Evolutionary conservation across 371 early-diverging fungal genomes (phyloP).

Genomic region (Basidiobolus meristosporus): DNA sequence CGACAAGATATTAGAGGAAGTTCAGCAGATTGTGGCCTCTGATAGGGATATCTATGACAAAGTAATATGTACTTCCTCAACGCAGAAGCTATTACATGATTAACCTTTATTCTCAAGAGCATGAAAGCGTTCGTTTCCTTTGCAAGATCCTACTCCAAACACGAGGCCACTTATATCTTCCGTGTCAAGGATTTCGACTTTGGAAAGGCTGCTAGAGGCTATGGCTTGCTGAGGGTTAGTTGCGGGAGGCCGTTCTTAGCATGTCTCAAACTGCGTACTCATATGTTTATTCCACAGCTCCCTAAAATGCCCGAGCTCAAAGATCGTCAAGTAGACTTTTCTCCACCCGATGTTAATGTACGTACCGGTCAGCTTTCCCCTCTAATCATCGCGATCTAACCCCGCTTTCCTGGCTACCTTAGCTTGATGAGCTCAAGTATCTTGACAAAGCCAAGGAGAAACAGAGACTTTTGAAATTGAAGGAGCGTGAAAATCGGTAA

Average conservation of each 20-base stretch:
- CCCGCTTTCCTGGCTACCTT: too few relatives aligned
- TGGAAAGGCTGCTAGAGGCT: constrained; percentile 45
- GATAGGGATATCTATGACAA: constrained; percentile 60
- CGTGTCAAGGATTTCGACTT: constrained; percentile 66
- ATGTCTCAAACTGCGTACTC: background rate
- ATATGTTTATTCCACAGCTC: constrained; percentile 20
- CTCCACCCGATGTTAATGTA: constrained; percentile 23
- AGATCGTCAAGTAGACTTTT: constrained; percentile 13
- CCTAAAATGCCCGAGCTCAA: constrained; percentile 90
- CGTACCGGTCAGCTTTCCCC: constrained; percentile 7
- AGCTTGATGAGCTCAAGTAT: too few relatives aligned
- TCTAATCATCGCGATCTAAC: too few relatives aligned
- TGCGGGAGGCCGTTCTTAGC: background rate
- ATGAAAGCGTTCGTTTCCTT: constrained; percentile 81
- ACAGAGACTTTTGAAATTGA: too few relatives aligned
- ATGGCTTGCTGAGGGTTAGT: constrained; percentile 40
- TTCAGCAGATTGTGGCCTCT: constrained; percentile 26
- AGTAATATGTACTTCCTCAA: constrained; percentile 1
- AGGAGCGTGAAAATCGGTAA: too few relatives aligned
- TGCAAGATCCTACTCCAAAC: constrained; percentile 75
- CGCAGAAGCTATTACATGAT: constrained; percentile 1
- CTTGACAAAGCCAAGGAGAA: too few relatives aligned
- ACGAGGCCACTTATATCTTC: constrained; percentile 85
- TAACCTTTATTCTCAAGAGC: constrained; percentile 13
- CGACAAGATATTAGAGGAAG: constrained; percentile 17